These are phyloP conservation scores for Lipomyces lipofer DNA, from an alignment of 805 yeast species.

Conservation along the genomic window DNA sequence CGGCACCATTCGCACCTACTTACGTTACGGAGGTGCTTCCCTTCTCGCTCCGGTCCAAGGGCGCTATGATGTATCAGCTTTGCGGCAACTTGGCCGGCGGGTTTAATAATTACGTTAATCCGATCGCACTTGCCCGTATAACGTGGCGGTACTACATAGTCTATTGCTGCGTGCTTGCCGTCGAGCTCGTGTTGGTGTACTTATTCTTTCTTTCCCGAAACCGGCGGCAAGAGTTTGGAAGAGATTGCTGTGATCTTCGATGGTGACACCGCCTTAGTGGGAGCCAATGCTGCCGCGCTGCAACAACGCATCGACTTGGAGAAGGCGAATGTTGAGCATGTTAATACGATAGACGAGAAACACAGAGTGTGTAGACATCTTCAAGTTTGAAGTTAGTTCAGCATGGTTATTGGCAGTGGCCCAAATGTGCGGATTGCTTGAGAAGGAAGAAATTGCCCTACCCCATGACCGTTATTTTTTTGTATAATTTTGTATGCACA, in stretches of 20 bases:
- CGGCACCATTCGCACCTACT: constrained; percentile 48
- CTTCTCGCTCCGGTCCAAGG: constrained; percentile 43
- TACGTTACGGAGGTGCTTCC: constrained; percentile 43
- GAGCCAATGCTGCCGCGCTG: too few relatives aligned
- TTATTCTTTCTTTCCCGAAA: constrained; percentile 45
- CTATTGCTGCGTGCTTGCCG: constrained; percentile 42
- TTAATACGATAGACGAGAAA: too few relatives aligned
- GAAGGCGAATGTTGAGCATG: too few relatives aligned
- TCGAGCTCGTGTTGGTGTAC: constrained; percentile 39
- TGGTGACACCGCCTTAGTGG: too few relatives aligned
- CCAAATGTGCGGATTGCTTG: too few relatives aligned
- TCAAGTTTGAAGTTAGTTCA: too few relatives aligned
- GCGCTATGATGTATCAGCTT: constrained; percentile 40
- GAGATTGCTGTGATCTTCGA: constrained; percentile 41
- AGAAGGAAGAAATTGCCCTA: too few relatives aligned
- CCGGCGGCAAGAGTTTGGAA: constrained; percentile 47
- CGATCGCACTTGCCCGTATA: constrained; percentile 47
- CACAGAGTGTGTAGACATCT: too few relatives aligned
- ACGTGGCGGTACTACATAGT: constrained; percentile 50
- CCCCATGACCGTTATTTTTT: too few relatives aligned
- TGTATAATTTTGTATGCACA: too few relatives aligned
- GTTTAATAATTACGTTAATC: constrained; percentile 38
- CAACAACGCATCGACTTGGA: too few relatives aligned
- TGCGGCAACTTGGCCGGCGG: constrained; percentile 8
- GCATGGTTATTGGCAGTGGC: too few relatives aligned